Percentiles rank a stretch among this genome's conserved stretches.
Conservation (phyloP, 331 rosid species). For the Quercus tomentella region DNA sequence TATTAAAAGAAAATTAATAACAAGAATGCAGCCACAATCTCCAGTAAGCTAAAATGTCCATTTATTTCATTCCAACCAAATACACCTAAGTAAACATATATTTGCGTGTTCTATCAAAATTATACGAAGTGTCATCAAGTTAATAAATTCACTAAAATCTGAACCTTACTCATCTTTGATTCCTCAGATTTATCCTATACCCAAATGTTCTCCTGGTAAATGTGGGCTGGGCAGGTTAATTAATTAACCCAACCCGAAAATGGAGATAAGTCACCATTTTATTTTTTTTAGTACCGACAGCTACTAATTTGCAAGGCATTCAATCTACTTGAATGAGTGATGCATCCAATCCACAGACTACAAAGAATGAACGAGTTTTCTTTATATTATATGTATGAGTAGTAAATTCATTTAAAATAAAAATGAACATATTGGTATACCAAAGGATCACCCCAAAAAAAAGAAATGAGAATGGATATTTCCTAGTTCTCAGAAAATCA, state of each 20-base stretch:
- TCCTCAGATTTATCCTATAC: background rate
- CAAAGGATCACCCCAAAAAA: background rate
- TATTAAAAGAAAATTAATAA: background rate
- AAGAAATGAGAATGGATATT: background rate
- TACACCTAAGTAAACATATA: background rate
- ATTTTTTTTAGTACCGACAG: background rate
- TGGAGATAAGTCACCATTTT: background rate
- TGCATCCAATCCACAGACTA: slow-evolving; percentile 4
- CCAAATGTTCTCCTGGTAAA: background rate
- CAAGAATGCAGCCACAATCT: background rate
- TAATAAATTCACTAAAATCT: background rate
- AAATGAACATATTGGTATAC: background rate
- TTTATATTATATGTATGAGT: background rate
- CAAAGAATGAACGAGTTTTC: background rate
- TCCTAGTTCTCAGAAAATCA: background rate
- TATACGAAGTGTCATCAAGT: background rate
- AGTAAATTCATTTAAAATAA: background rate
- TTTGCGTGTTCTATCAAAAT: background rate
- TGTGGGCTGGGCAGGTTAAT: background rate
- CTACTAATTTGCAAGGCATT: slow-evolving; percentile 10
- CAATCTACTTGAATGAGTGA: slow-evolving; percentile 10
- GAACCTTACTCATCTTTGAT: background rate
- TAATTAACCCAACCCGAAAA: background rate
- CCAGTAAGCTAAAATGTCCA: background rate
- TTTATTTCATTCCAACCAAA: background rate